Base-by-base conservation (phyloP, 108 stramenopile species). In the Poteriospumella lacustris region DNA sequence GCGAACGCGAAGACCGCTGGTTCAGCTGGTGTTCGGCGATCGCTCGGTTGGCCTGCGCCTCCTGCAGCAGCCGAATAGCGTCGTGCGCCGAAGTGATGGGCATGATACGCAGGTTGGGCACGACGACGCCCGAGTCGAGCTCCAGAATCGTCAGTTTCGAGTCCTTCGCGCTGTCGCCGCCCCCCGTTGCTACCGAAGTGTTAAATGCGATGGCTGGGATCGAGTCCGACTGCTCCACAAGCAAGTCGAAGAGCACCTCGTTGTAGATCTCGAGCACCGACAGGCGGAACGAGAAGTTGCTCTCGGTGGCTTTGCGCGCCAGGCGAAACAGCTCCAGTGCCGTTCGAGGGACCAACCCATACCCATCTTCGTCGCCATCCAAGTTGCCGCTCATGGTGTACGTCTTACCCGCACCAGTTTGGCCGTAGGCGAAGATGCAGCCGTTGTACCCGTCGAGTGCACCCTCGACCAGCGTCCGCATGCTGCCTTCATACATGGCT, bases 21-120 rank as follows among this genome's bases (percentile, higher is more conserved):
- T 86, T 86, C 42, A 86, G 80, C 62, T 80, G 76, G 67, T 86
- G 85, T 41, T 80, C 79, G 0, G 83, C 85, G 19, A 86, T 73
- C 0, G 83, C 83, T 12, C 85, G 40, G 59, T 80, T 84, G 41
- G 58, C 69, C 36, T 80, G 78, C 2, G 75, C 80, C 33, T 84
- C 80, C 24, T 47, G 56, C 5, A 86, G 62, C 12, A 73, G 34
- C n/a, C 60, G 24, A 2, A 84, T 28, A 12, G 82, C 85, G 42
- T 86, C 85, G 39, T 81, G 76, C 0, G 42, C 58, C 44, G 2
- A 59, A 1, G 26, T 40, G 33, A 85, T 64, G 5, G 59, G 26
- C 26, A 19, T 56, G 38, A 58, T 38, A 1, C 39, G 40, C 0
- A 85, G 44, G 3, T 76, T 79, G 1, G 59, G 76, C 15, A 86